Conservation (phyloP, 75 land plant species). For the Selaginella tamariscina region DNA sequence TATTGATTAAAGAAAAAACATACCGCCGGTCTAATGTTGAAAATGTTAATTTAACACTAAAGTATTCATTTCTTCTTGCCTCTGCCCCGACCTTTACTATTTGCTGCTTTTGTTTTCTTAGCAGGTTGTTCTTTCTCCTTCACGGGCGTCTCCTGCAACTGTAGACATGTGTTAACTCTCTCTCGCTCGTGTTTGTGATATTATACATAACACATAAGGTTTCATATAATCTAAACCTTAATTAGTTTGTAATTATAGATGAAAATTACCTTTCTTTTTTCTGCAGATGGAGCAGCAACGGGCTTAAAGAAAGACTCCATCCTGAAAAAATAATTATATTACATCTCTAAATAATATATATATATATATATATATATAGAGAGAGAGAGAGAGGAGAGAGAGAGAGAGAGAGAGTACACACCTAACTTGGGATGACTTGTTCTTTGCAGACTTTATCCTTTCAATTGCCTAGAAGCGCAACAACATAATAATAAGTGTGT, state of each 20-base stretch:
- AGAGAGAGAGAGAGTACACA: conserved; percentile 21
- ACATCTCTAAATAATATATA: background rate
- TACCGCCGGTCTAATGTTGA: too few species aligned
- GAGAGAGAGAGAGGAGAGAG: background rate
- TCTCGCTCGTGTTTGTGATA: too few species aligned
- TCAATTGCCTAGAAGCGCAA: conserved; percentile 64
- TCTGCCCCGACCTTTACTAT: too few species aligned
- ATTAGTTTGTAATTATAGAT: too few species aligned
- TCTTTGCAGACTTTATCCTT: conserved; percentile 88
- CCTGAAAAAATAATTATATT: conserved; percentile 23
- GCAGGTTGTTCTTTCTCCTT: background rate
- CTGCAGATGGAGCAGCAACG: conserved; percentile 8
- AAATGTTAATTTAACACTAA: too few species aligned
- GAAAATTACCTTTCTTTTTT: background rate
- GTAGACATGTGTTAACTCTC: too few species aligned
- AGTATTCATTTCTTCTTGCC: background rate
- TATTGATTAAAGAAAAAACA: too few species aligned
- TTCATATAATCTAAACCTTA: too few species aligned
- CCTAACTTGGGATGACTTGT: conserved; percentile 88
- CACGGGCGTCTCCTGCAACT: background rate
- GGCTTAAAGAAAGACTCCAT: conserved; percentile 78
- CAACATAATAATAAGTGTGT: background rate
- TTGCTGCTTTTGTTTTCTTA: background rate
- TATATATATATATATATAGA: background rate
- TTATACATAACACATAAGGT: background rate